Evolutionary conservation across 108 stramenopile genomes (phyloP).

Genomic region (Chaetoceros tenuissimus): DNA sequence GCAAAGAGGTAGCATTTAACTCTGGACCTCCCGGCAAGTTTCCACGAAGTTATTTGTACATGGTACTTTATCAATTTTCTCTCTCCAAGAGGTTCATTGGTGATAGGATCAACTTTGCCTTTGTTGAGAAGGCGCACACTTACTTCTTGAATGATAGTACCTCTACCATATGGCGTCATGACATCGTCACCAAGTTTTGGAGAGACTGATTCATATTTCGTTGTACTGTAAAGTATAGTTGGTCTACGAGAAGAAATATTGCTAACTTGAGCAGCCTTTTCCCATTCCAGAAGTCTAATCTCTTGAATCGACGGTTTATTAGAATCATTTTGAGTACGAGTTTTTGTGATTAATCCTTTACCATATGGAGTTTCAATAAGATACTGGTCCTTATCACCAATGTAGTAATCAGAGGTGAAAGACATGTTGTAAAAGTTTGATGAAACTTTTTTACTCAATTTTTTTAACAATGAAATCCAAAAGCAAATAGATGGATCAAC

Average conservation of each 20-base stretch:
- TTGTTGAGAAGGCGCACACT: neutral
- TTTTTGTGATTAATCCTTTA: conserved; percentile 31
- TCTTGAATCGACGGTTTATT: conserved; percentile 27
- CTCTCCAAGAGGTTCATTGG: neutral
- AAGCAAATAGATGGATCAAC: too few species aligned
- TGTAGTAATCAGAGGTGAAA: conserved; percentile 2
- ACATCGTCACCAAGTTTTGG: conserved; percentile 60
- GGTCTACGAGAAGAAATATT: conserved; percentile 4
- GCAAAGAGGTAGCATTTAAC: conserved; percentile 45
- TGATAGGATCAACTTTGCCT: neutral
- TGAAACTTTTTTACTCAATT: neutral
- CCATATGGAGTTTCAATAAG: conserved; percentile 73
- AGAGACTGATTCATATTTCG: conserved; percentile 42
- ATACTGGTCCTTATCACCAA: conserved; percentile 50
- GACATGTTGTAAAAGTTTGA: neutral
- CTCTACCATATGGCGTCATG: conserved; percentile 48
- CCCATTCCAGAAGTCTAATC: conserved; percentile 56
- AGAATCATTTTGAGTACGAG: conserved; percentile 30
- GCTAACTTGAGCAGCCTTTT: neutral
- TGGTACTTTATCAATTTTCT: conserved; percentile 9
- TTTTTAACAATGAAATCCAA: too few species aligned
- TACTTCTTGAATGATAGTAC: conserved; percentile 26
- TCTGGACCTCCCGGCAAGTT: conserved; percentile 44
- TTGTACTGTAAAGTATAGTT: conserved; percentile 41
- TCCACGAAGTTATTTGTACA: conserved; percentile 57